Base-by-base conservation (phyloP, 2,329 filamentous ascomycete species). In the Paecilomyces sp. region DNA sequence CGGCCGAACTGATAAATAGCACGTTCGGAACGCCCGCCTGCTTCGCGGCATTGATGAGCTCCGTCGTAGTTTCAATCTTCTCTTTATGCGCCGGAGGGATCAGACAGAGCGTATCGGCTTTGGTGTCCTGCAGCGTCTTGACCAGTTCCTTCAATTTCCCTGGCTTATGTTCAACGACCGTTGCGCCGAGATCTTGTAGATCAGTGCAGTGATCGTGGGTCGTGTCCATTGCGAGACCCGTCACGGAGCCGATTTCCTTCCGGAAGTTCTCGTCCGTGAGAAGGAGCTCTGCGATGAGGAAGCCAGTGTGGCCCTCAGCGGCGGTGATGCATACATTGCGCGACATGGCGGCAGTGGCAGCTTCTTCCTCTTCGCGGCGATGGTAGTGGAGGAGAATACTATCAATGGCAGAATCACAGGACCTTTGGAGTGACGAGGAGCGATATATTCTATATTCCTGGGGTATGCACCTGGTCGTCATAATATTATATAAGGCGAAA, bases 281-380 rank as follows among this genome's bases (percentile, higher is more conserved):
- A 51, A 82, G 72, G 6, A 82, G 72, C 63, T 83, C 79, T 47
- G 79, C 77, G 63, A 83, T 81, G 60, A 78, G 69, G 62, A 80
- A 81, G 62, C 80, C 80, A 3, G 79, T 82, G 58, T 82, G 73
- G 65, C 81, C 80, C 52, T 83, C 80, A 12, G 75, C 73, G 33
- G 80, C 75, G 1, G 79, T 81, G 65, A 82, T 72, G 64, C 77
- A 79, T 57, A 83, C 63, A 57, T 81, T 81, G 62, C 79, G 78
- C 0, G 78, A 67, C 79, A 81, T 81, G 22, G 22, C 11, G 28
- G 51, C 22, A n/a, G 18, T 9, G 9, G 31, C 31, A 33, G 31
- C 8, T 33, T 33, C 31, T 33, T 33, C 31, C 31, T 47, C 41
- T 18, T 22, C n/a, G n/a, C 12, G 6, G 31, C 11, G 31, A 33